A percentile compares a stretch with the other conserved stretches of the same genome.
These are phyloP conservation scores for Exserohilum turcica DNA, from an alignment of 2,329 filamentous ascomycete genomes.

Conservation along the genomic window DNA sequence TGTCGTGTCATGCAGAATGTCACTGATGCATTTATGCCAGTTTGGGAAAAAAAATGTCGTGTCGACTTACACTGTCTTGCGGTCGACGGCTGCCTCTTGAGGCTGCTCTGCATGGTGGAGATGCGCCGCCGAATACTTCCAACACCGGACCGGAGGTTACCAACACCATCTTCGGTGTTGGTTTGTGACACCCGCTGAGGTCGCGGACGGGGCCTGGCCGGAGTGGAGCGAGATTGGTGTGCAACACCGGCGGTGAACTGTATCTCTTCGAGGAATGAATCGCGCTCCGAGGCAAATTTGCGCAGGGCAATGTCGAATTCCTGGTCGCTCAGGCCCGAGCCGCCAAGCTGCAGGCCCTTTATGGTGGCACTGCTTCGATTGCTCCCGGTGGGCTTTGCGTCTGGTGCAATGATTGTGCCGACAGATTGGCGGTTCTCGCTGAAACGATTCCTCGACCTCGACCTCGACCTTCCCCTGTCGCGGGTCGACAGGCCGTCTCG, in stretches of 20 bases:
- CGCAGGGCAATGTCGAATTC: conserved; percentile 92
- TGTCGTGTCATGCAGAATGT: conserved; percentile 7
- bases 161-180: conserved; percentile 57
- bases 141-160: conserved; percentile 64
- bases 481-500: conserved; percentile 51
- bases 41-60: not conserved
- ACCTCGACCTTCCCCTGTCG: conserved; percentile 44
- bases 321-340: conserved; percentile 66
- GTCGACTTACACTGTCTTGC: conserved; percentile 71
- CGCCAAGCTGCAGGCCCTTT: conserved; percentile 52
- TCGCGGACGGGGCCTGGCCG: conserved; percentile 74
- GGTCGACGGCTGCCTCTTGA: conserved; percentile 81
- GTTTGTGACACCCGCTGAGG: conserved; percentile 73
- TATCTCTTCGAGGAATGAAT: conserved; percentile 90
- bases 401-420: conserved; percentile 53
- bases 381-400: conserved; percentile 58
- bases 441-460: conserved; percentile 41
- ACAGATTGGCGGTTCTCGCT: conserved; percentile 59
- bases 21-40: not conserved
- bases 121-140: conserved; percentile 92
- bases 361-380: conserved; percentile 70
- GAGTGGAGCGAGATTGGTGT: conserved; percentile 51
- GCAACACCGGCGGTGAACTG: conserved; percentile 81
- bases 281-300: conserved; percentile 94
- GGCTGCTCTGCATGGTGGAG: conserved; percentile 89